A percentile compares a stretch with the other conserved stretches of the same genome.
Conservation (phyloP, 768 basidiomycete genomes). For the Fibroporia radiculosa region DNA sequence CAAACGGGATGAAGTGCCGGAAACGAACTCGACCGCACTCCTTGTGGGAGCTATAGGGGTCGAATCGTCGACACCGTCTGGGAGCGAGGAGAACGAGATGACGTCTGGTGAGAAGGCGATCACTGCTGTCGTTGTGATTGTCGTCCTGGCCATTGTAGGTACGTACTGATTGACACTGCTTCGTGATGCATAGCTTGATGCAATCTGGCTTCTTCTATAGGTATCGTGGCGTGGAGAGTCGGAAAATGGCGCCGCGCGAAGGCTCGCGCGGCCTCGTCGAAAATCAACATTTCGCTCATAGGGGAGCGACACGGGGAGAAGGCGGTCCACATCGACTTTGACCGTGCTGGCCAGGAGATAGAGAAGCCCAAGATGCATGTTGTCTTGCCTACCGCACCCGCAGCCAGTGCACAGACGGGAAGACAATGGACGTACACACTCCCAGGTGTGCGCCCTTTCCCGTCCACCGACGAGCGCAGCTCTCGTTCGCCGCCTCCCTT, state of each 20-base stretch:
- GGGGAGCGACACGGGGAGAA: constrained; percentile 6
- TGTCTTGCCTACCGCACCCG: constrained; percentile 12
- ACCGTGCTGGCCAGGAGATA: not conserved
- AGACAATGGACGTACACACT: constrained; percentile 10
- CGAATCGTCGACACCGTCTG: not conserved
- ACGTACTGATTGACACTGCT: not conserved
- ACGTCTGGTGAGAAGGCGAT: constrained; percentile 3
- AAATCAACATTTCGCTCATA: constrained; percentile 6
- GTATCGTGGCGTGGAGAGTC: constrained; percentile 14
- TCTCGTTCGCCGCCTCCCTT: constrained; percentile 13
- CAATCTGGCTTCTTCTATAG: constrained; percentile 2
- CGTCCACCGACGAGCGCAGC: not conserved
- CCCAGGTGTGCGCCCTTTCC: not conserved
- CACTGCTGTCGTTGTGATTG: constrained; percentile 1
- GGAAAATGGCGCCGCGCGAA: constrained; percentile 13
- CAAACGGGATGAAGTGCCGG: too few relatives aligned
- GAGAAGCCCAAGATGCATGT: constrained; percentile 1
- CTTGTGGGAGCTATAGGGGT: not conserved
- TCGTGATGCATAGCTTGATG: not conserved
- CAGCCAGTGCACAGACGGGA: constrained; percentile 7
- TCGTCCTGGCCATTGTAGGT: not conserved
- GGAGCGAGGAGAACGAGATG: not conserved
- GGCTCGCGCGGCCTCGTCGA: constrained; percentile 7
- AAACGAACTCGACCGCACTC: not conserved
- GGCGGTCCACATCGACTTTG: not conserved